Base-by-base conservation (phyloP, 1,284 basidiomycete genomes). In the Pseudozyma pruni region DNA sequence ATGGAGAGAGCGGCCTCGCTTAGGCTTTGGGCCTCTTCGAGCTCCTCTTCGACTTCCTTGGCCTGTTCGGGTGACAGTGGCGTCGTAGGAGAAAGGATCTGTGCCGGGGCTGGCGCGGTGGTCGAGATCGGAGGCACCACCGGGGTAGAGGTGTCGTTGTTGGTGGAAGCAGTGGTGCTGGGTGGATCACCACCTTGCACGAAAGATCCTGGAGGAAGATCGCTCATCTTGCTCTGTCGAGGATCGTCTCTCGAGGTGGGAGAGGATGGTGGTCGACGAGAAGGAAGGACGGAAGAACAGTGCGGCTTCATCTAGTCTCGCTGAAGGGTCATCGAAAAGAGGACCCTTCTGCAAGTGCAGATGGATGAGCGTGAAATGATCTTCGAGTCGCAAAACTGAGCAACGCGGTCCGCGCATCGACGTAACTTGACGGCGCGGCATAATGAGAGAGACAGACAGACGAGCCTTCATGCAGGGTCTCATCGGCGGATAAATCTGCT, bases 1-100 rank as follows among this genome's bases (percentile, higher is more conserved):
- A 75, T 74, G 42, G 69, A 60, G 7, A 76, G 59, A 4, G 74
- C 72, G 10, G 63, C 71, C 20, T 76, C 72, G 45, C 51, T 66
- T n/a, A 75, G 53, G 8, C 41, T 45, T n/a, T 58, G 22, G 7
- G 68, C 68, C 25, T 61, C 68, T 25, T 60, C 49, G 23, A 56
- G 52, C 32, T 71, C 67, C 16, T 71, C 61, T 32, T 50, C 35
- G 6, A 37, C 61, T 31, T 64, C 61, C 6, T 50, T 48, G 33
- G 51, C 46, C 35, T 58, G 34, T 29, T 55, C 20, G n/a, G 51
- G 25, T 1, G 55, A 55, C 17, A 41, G 14, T 5, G 52, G 34
- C 13, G 33, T n/a, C n/a, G 27, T 29, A 29, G 27, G 27, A 11
- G 27, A 29, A 6, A 29, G 27, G 7, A 11, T 11, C 27, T 29